Conservation (phyloP, 2,329 filamentous ascomycete genomes). For the Colletotrichum salicis region DNA sequence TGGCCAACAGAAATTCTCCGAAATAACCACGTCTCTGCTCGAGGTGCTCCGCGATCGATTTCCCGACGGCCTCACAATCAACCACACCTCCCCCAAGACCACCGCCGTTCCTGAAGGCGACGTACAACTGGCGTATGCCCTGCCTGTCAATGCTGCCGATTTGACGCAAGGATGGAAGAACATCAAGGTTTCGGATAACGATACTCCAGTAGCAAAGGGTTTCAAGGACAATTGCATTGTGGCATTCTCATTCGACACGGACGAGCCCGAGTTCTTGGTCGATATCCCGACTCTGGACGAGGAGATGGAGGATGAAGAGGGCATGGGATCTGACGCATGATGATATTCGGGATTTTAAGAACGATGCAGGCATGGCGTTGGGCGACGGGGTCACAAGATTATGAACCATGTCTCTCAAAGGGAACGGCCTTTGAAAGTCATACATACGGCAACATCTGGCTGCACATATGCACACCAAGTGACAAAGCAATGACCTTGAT, state of each 20-base stretch:
- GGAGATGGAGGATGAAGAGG: conserved; percentile 54
- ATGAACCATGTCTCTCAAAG: background rate
- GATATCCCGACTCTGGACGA: conserved; percentile 55
- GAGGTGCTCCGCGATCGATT: conserved; percentile 67
- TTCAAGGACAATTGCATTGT: conserved; percentile 60
- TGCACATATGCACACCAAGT: background rate
- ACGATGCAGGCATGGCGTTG: conserved; percentile 30
- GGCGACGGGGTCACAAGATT: background rate
- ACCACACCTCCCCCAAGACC: conserved; percentile 44
- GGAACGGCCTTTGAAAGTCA: background rate
- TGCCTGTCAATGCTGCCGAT: conserved; percentile 57
- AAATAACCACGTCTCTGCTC: conserved; percentile 68
- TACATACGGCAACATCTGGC: background rate
- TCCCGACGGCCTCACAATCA: conserved; percentile 60
- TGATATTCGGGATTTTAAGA: background rate
- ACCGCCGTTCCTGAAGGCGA: conserved; percentile 54
- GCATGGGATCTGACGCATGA: conserved; percentile 34
- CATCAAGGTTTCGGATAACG: conserved; percentile 50
- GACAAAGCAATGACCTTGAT: background rate
- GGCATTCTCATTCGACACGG: conserved; percentile 60
- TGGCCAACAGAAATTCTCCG: conserved; percentile 64
- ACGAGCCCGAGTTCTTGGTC: conserved; percentile 56
- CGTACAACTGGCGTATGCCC: conserved; percentile 57
- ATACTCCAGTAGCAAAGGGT: conserved; percentile 54
- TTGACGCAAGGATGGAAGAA: conserved; percentile 60